Evolutionary conservation across 805 yeast genomes (phyloP).

Genomic region (Debaryomyces tyrocola): DNA sequence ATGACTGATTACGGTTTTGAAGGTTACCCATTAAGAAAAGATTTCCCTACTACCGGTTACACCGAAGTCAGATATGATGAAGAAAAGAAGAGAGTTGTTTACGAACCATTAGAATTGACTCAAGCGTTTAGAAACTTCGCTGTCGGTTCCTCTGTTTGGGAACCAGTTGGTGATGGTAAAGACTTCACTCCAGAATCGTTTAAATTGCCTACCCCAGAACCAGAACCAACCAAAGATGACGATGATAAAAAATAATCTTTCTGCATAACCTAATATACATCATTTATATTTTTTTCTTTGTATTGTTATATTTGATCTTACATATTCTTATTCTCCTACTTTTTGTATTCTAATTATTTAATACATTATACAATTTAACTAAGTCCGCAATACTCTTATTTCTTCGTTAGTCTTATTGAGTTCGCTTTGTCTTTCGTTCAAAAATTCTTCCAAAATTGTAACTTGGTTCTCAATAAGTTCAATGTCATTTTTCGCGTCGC

Average conservation of each 20-base stretch:
- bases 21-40: slow-evolving; percentile 89
- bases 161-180: slow-evolving; percentile 84
- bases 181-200: slow-evolving; percentile 80
- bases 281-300: not conserved
- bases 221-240: slow-evolving; percentile 53
- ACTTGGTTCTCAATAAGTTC: slow-evolving; percentile 78
- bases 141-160: slow-evolving; percentile 89
- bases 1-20: slow-evolving; percentile 91
- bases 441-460: slow-evolving; percentile 65
- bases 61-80: slow-evolving; percentile 89
- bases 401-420: slow-evolving; percentile 49
- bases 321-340: not conserved
- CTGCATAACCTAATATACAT: slow-evolving; percentile 2
- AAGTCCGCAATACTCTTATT: slow-evolving; percentile 24
- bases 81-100: slow-evolving; percentile 85
- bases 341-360: not conserved
- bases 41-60: slow-evolving; percentile 90
- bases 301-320: not conserved
- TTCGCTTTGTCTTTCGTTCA: slow-evolving; percentile 60
- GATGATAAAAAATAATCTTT: slow-evolving; percentile 30
- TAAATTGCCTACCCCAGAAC: slow-evolving; percentile 79
- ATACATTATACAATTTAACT: not conserved
- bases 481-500: slow-evolving; percentile 59
- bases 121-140: slow-evolving; percentile 91
- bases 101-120: slow-evolving; percentile 86